phyloP scores from a whole-genome alignment of 2,329 filamentous ascomycete species.

The Acephala macrosclerotiorum region DNA sequence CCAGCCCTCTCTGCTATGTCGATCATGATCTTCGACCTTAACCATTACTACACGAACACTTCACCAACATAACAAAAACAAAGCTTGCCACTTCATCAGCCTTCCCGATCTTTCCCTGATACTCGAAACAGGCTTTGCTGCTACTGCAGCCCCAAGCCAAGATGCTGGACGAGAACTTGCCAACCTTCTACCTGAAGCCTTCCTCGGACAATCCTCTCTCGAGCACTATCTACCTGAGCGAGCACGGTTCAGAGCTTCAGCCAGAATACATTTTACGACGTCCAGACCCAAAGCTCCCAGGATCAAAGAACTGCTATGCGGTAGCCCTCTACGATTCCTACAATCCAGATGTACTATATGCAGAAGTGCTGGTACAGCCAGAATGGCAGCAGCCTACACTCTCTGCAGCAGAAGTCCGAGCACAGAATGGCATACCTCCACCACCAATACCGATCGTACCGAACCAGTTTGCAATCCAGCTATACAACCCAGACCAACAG shows the following conservation, averaged over 20 bases:
- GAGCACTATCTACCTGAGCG: constrained; percentile 63
- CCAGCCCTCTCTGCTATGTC: constrained; percentile 27
- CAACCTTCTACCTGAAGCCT: constrained; percentile 66
- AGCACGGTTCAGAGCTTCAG: constrained; percentile 81
- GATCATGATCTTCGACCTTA: constrained; percentile 19
- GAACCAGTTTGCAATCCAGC: constrained; percentile 79
- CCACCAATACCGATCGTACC: constrained; percentile 78
- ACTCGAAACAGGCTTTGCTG: constrained; percentile 23
- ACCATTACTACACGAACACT: constrained; percentile 16
- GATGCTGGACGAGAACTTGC: constrained; percentile 96
- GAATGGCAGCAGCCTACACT: constrained; percentile 86
- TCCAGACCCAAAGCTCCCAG: constrained; percentile 72
- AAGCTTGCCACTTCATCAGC: constrained; percentile 20
- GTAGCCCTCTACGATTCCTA: constrained; percentile 84
- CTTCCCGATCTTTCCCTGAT: constrained; percentile 13
- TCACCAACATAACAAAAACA: constrained; percentile 21
- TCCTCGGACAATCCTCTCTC: constrained; percentile 60
- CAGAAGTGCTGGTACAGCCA: constrained; percentile 83
- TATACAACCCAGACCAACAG: constrained; percentile 93
- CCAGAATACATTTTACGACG: constrained; percentile 84
- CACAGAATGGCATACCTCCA: constrained; percentile 69
- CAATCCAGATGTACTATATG: constrained; percentile 83
- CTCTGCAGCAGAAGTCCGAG: constrained; percentile 80
- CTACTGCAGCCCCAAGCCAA: constrained; percentile 24
- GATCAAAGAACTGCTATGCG: constrained; percentile 84